Conservation (phyloP, 2,329 filamentous ascomycete species). For the Aureobasidium sp. region DNA sequence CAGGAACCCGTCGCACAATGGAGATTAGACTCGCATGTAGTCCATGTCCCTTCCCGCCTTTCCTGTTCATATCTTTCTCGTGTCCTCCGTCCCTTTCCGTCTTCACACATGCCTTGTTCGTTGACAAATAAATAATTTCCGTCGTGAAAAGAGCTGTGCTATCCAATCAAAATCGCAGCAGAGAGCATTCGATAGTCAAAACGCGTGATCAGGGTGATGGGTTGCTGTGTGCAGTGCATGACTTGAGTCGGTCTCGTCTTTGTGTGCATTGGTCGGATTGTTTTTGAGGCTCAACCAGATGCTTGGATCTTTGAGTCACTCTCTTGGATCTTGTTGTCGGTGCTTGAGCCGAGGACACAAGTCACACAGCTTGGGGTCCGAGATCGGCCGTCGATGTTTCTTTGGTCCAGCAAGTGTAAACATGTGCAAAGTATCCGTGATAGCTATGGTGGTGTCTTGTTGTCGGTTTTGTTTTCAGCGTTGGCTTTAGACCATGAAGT, state of each 20-base stretch:
- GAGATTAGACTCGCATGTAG: background rate
- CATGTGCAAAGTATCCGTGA: background rate
- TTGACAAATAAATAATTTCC: background rate
- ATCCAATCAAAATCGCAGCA: background rate
- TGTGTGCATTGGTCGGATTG: background rate
- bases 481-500: background rate
- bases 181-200: background rate
- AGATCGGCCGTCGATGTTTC: background rate
- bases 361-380: background rate
- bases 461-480: background rate
- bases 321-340: background rate
- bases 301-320: background rate
- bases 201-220: background rate
- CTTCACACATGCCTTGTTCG: background rate
- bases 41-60: slow-evolving; percentile 4
- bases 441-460: background rate
- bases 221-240: background rate
- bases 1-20: slow-evolving; percentile 2
- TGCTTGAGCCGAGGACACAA: background rate
- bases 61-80: background rate
- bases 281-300: background rate
- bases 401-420: background rate
- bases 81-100: background rate
- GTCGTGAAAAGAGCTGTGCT: background rate
- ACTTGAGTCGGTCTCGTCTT: background rate